Base-by-base conservation (phyloP, 2,329 filamentous ascomycete species). In the Amauroascus verrucosus region DNA sequence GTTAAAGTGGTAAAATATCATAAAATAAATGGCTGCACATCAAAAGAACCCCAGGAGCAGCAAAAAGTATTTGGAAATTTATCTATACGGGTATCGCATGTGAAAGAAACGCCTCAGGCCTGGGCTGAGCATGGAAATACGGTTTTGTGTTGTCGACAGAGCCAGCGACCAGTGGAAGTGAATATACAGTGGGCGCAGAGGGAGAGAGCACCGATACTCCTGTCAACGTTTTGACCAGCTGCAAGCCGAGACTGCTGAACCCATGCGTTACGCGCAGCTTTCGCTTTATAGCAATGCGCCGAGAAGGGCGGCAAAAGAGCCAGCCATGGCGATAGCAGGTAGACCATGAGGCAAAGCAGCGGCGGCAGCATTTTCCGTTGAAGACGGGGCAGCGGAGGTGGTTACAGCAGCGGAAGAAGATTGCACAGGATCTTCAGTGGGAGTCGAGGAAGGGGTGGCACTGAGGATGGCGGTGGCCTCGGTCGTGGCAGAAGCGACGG, bases 261-360 rank as follows among this genome's bases (percentile, higher is more conserved):
- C 14, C 44, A 48, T 48, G 38, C 52, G 37, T 38, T 40, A 20
- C 18, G n/a, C 32, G 48, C 26, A 38, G 26, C 4, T 9, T 16
- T 48, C 35, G n/a, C 46, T 56, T 64, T 67, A 72, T 48, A 71
- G 56, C 53, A 61, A 57, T 35, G 59, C 61, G 30, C 67, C 68
- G 57, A 72, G 43, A 53, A 69, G 57, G 50, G 70, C 58, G 43
- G 67, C 68, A 43, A 72, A 59, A 14, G 67, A 69, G 38, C 70
- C 69, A 18, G 67, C 68, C 22, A 65, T 60, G 7, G 71, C 57
- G 14, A 64, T 65, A 28, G 62, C 62, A 5, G 67, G 64, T 52
- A 69, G 48, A 11, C 47, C 49, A 11, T 50, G 53, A 51, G 53
- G 55, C 26, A 61, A 20, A 18, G 48, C 47, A 24, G 57, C 54